Evolutionary conservation across 345 rosid species (phyloP), one percentile per base, ranked within the genome.

Genomic region (Ailanthus altissimus): DNA sequence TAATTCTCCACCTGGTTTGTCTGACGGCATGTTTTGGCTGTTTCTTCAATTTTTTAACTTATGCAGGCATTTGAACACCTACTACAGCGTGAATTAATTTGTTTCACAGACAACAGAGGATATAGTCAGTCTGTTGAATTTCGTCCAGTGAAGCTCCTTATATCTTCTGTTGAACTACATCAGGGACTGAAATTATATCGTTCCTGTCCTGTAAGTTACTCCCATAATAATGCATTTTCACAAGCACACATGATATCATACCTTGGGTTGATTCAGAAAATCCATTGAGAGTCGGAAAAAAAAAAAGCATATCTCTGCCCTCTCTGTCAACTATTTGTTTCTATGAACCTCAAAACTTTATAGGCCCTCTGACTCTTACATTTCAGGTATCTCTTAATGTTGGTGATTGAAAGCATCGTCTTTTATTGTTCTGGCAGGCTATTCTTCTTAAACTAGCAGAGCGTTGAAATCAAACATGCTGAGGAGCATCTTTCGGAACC

Each of bases 31-130:
- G 4, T 78, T 62, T 51, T 78, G 74, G 81, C 53, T 11, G 47
- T 67, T 3, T 51, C 25, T 20, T n/a, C n/a, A n/a, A n/a, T 64
- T 20, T 62, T 69, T 73, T 40, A 75, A 76, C 62, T 80, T 77
- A 59, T 84, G 71, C 88, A 95, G 98, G 98, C 93, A 81, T 95
- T 93, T 87, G 96, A 95, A 81, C 92, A 87, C 79, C 89, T 93
- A 74, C 74, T 89, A 72, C 90, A 91, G 50, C 87, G 90, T 13
- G 90, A 89, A 61, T 67, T 91, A 60, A 83, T 93, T 76, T 79
- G 93, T 84, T 93, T 88, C 70, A 26, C 79, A 26, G 97, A 91
- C 87, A 89, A 75, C 79, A 86, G 90, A 87, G 90, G 88, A 53
- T 84, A 84, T 23, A 81, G 75, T 80, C 99, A 92, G 80, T 86